Conservation (phyloP, 495 filamentous ascomycete genomes). For the Hypoxylon perforatum region DNA sequence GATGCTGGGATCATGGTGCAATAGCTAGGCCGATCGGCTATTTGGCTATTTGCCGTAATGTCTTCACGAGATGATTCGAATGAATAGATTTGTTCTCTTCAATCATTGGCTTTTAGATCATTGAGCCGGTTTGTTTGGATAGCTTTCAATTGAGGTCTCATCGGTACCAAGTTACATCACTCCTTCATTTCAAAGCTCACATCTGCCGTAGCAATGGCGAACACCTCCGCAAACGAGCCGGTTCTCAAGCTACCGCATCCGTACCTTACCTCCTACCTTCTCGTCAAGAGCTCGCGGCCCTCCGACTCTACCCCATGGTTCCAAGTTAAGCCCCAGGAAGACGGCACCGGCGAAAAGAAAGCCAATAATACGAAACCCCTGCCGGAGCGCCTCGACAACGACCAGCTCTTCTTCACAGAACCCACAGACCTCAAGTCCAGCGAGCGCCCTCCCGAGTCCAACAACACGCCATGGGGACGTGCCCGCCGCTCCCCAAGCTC, state of each 20-base stretch:
- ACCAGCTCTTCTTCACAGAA: constrained; percentile 54
- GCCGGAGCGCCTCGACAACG: constrained; percentile 49
- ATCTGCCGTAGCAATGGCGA: constrained; percentile 32
- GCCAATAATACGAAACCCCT: constrained; percentile 32
- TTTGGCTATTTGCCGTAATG: constrained; percentile 1
- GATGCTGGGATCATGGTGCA: constrained; percentile 14
- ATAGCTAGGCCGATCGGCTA: constrained; percentile 14
- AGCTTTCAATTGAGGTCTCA: constrained; percentile 10
- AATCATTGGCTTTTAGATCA: neutral
- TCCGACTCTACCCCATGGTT: constrained; percentile 33
- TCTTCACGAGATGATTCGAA: neutral
- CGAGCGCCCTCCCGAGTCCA: constrained; percentile 56
- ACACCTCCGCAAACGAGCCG: constrained; percentile 49
- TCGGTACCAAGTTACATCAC: constrained; percentile 16
- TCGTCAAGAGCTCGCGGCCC: constrained; percentile 47
- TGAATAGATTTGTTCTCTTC: constrained; percentile 22
- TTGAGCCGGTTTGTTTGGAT: neutral
- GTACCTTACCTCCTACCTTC: constrained; percentile 55
- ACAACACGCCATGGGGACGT: constrained; percentile 60
- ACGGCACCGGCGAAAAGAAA: constrained; percentile 1
- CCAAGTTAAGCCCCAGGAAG: constrained; percentile 36
- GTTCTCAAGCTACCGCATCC: constrained; percentile 60
- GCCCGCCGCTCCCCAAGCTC: constrained; percentile 56
- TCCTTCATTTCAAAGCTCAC: constrained; percentile 3
- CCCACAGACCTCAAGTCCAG: constrained; percentile 57